Base-by-base conservation (phyloP, 2,329 filamentous ascomycete species). In the Beauveria pseudobassiana region DNA sequence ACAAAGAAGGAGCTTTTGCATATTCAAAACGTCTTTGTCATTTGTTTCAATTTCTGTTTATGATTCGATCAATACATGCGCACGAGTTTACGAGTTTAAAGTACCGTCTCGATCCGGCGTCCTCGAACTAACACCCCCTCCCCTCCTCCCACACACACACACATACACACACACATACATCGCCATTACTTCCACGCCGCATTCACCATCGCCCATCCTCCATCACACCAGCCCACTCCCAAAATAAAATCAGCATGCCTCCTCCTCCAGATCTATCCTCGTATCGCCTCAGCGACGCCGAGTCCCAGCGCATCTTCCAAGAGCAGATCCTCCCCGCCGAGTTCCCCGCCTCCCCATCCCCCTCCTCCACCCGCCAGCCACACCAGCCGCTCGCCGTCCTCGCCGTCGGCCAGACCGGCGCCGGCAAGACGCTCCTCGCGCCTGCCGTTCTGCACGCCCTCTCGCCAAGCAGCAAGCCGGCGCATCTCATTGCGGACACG, bases 401-500 rank as follows among this genome's bases (percentile, higher is more conserved):
- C 22, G 69, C 78, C 16, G 73, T 79, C 28, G 78, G 78, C 63
- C 79, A 80, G 65, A 80, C 78, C 5, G 78, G 79, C 67, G 77
- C 79, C 16, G 78, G 79, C 57, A 81, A 81, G 63, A 80, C 78
- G 18, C 73, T 74, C 60, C 72, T 77, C 1, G 75, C 77, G 12
- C 77, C 76, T 2, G 65, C 68, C 40, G 68, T 80, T 55, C 69
- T 72, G 20, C 53, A 64, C 4, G 73, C 75, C 51, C 66, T 80
- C 28, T 34, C 57, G 22, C 3, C 18, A 58, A 6, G 24, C 12
- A 28, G 26, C 46, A 30, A 14, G 30, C 63, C 69, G 18, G 73
- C 72, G 20, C 78, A 81, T 69, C 73, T 81, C 64, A 76, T 80
- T 61, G 77, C 78, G 59, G 78, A 80, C 72, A 76, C 76, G 24